phyloP scores from a whole-genome alignment of 345 rosid species.

The Pseudoturritis turrita region DNA sequence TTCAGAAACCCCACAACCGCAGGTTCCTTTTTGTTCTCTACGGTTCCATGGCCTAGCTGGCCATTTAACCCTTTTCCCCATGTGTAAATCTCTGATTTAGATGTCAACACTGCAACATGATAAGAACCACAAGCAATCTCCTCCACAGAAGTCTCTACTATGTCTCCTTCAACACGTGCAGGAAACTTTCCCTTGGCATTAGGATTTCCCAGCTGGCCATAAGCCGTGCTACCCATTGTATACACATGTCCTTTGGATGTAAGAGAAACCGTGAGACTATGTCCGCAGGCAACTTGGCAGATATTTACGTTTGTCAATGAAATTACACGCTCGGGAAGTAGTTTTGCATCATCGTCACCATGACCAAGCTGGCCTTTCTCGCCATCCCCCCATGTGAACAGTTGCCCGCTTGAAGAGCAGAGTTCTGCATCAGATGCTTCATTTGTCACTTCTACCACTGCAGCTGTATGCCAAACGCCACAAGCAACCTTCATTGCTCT shows the following conservation, averaged over 20 bases:
- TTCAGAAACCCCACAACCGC: constrained; percentile 50
- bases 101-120: constrained; percentile 73
- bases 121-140: constrained; percentile 78
- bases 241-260: constrained; percentile 64
- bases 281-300: constrained; percentile 69
- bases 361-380: constrained; percentile 73
- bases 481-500: constrained; percentile 63
- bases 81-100: constrained; percentile 63
- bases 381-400: constrained; percentile 93
- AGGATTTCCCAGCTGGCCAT: constrained; percentile 78
- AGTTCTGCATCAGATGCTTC: constrained; percentile 43
- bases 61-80: constrained; percentile 89
- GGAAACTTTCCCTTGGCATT: constrained; percentile 51
- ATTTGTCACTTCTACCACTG: constrained; percentile 51
- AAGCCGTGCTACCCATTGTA: constrained; percentile 70
- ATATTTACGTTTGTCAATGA: constrained; percentile 42
- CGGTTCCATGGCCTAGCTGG: constrained; percentile 82
- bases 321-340: constrained; percentile 52
- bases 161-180: constrained; percentile 51
- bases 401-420: constrained; percentile 41
- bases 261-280: constrained; percentile 64
- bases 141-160: constrained; percentile 48
- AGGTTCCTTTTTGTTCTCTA: constrained; percentile 51
- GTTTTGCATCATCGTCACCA: constrained; percentile 60
- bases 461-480: constrained; percentile 96